Percentiles rank a stretch among this genome's conserved stretches.
phyloP scores from a whole-genome alignment of 2,329 filamentous ascomycete species.

The Fusarium sambucinum region DNA sequence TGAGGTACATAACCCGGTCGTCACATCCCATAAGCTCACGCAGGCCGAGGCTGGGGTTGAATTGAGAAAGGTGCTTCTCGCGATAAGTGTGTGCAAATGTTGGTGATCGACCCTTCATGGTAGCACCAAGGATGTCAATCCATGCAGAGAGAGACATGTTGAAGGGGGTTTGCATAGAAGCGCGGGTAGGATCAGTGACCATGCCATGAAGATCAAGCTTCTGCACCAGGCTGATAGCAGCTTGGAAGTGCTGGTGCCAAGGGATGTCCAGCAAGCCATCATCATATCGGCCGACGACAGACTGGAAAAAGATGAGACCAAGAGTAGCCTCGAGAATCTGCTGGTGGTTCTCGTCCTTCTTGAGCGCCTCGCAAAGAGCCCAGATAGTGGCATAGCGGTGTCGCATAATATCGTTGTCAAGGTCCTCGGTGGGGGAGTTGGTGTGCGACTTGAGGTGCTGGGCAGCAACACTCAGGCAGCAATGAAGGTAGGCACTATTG shows the following conservation, averaged over 20 bases:
- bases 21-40: constrained; percentile 97
- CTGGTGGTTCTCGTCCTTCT: constrained; percentile 82
- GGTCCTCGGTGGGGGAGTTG: constrained; percentile 74
- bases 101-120: constrained; percentile 88
- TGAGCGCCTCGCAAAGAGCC: constrained; percentile 84
- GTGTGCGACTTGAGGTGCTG: constrained; percentile 86
- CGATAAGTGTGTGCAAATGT: constrained; percentile 95
- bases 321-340: constrained; percentile 93
- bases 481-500: constrained; percentile 95
- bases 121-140: constrained; percentile 97
- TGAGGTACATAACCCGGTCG: constrained; percentile 96
- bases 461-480: constrained; percentile 91
- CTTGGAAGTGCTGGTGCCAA: constrained; percentile 98
- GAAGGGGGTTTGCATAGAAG: constrained; percentile 76
- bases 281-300: constrained; percentile 86
- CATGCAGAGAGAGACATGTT: constrained; percentile 95
- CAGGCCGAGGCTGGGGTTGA: constrained; percentile 75
- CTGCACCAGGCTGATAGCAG: constrained; percentile 84
- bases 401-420: constrained; percentile 91
- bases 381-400: constrained; percentile 91
- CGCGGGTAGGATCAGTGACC: constrained; percentile 70
- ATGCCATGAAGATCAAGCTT: constrained; percentile 82
- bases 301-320: constrained; percentile 96
- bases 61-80: constrained; percentile 83
- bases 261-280: constrained; percentile 90